Conservation (phyloP, 108 stramenopile genomes). For the Aurantiochytrium sp. region DNA sequence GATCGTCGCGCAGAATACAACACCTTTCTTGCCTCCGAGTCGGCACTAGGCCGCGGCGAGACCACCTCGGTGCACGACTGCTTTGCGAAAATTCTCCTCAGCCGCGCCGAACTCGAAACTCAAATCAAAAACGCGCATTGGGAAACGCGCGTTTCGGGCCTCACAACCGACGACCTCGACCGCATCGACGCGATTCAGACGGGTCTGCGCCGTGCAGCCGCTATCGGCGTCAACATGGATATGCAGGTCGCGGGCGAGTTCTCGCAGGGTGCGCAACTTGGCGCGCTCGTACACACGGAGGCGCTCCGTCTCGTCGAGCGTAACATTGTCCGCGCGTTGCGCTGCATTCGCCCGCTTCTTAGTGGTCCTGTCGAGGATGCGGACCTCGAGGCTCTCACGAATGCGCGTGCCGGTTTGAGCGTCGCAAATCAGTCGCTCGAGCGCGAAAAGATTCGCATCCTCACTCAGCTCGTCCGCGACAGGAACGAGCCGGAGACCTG, state of each 20-base stretch:
- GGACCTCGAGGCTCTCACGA: neutral
- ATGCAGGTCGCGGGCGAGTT: neutral
- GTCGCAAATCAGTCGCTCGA: neutral
- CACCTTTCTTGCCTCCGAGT: neutral
- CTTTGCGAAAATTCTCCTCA: neutral
- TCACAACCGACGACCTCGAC: neutral
- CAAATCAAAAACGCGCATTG: neutral
- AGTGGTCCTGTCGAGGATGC: neutral
- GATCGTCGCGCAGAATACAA: neutral
- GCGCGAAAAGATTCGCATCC: neutral
- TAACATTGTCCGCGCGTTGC: neutral
- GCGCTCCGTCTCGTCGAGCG: neutral
- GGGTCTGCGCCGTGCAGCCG: neutral
- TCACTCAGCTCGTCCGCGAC: neutral
- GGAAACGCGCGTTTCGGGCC: neutral
- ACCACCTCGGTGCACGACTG: neutral
- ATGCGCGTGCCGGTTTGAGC: neutral
- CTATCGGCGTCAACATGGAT: conserved; percentile 8
- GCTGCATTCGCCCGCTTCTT: neutral
- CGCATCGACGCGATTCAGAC: neutral
- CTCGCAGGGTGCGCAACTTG: neutral
- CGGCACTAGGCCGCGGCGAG: conserved; percentile 7
- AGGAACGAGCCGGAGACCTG: neutral
- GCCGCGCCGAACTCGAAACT: neutral
- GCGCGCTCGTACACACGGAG: neutral